Evolutionary conservation across 192 early-diverging fungal species (phyloP).

Genomic region (Umbelopsis vinacea): DNA sequence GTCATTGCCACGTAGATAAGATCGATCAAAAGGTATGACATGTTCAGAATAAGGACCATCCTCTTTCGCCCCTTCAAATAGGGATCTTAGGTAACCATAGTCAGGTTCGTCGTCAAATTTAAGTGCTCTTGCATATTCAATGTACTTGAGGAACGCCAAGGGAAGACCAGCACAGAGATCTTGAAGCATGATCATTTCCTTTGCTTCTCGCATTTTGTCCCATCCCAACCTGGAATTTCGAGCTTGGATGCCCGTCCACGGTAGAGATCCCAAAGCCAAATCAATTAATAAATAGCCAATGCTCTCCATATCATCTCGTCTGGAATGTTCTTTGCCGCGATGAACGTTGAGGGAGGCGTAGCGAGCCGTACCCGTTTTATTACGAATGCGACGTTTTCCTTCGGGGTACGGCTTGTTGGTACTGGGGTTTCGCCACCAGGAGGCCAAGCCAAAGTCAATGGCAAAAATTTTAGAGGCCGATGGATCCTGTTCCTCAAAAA

Average conservation of each 20-base stretch:
- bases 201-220: slow-evolving; percentile 86
- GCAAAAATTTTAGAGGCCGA: slow-evolving; percentile 57
- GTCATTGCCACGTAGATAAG: neutral
- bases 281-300: slow-evolving; percentile 85
- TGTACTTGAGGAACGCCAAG: slow-evolving; percentile 67
- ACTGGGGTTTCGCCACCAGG: slow-evolving; percentile 47
- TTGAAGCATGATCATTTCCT: slow-evolving; percentile 71
- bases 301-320: slow-evolving; percentile 86
- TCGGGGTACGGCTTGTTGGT: slow-evolving; percentile 50
- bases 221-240: slow-evolving; percentile 82
- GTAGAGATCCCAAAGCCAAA: slow-evolving; percentile 71
- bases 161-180: slow-evolving; percentile 83
- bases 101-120: slow-evolving; percentile 80
- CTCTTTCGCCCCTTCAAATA: slow-evolving; percentile 29
- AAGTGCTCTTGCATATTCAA: slow-evolving; percentile 73
- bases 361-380: slow-evolving; percentile 79
- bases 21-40: neutral
- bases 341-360: slow-evolving; percentile 88
- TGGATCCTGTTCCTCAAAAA: slow-evolving; percentile 26
- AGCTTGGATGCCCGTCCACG: slow-evolving; percentile 89
- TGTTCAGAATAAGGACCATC: slow-evolving; percentile 21
- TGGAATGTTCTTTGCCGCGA: slow-evolving; percentile 77
- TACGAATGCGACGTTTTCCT: slow-evolving; percentile 37
- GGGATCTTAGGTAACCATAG: slow-evolving; percentile 70
- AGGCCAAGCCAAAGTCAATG: slow-evolving; percentile 59